phyloP scores from a whole-genome alignment of 164 flowering plant genomes.

The Kingdonia uniflora region DNA sequence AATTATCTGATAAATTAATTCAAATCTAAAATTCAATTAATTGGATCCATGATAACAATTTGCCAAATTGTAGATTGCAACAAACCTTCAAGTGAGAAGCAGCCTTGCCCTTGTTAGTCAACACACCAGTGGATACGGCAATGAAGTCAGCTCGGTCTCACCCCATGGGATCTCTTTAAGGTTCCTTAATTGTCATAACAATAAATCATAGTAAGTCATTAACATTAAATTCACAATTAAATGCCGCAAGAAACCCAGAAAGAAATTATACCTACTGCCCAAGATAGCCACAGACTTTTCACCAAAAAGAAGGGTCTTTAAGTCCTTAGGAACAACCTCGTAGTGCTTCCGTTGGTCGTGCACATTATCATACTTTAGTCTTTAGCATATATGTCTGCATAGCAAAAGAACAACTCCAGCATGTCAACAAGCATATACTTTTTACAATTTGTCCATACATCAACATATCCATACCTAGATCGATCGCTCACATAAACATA shows the following conservation, averaged over 20 bases:
- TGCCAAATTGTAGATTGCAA: too few species aligned
- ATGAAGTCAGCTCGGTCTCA: constrained; percentile 29
- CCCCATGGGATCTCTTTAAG: constrained; percentile 65
- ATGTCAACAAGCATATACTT: too few species aligned
- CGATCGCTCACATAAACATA: too few species aligned
- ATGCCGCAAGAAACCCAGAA: not conserved
- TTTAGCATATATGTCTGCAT: constrained; percentile 81
- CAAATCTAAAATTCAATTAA: too few species aligned
- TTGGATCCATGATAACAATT: too few species aligned
- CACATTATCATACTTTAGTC: constrained; percentile 81
- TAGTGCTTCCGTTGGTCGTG: constrained; percentile 82
- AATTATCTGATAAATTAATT: too few species aligned
- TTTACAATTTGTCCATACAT: too few species aligned
- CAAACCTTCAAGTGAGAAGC: constrained; percentile 66
- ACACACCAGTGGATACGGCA: constrained; percentile 59
- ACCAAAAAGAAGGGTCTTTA: constrained; percentile 79
- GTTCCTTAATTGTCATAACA: constrained; percentile 19
- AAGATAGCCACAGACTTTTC: constrained; percentile 70
- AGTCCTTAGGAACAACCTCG: constrained; percentile 62
- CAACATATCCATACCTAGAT: too few species aligned
- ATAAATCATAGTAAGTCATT: not conserved
- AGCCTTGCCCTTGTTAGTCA: constrained; percentile 68
- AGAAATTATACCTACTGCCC: constrained; percentile 38
- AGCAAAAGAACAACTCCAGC: not conserved
- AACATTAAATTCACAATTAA: not conserved